Base-by-base conservation (phyloP, 371 early-diverging fungal species). In the Polyrhizophydium stewartii region DNA sequence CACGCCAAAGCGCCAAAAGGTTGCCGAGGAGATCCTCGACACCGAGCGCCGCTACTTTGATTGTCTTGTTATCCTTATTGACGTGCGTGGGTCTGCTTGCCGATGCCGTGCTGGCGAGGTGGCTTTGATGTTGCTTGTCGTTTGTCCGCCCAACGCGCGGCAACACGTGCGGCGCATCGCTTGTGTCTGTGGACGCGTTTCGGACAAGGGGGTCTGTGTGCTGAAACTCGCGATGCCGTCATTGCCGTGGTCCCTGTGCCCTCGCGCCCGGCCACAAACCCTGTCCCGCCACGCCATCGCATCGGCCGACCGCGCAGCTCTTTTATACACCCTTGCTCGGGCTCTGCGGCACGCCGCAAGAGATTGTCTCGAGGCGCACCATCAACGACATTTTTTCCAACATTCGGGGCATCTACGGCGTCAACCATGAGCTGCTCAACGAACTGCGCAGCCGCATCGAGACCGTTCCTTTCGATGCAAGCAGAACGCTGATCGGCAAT, bases 41-140 rank as follows among this genome's bases (percentile, higher is more conserved):
- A 88, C 87, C 0, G 89, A 89, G 70, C 72, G 78, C 10, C 84
- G 85, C 2, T 89, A 89, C 60, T 83, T 85, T 17, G 76, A 83
- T 22, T 79, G 75, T 12, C 66, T 89, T 51, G 65, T 72, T 40
- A 74, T 78, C 17, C 66, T 88, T 31, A 21, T 1, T 65, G 50
- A 58, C 9, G 21, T 30, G 12, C 35, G 3, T 35, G 3, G 35
- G 7, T 13, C 35, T 13, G 7, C 13, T 41, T 46, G 51, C 19
- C 21, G 31, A 37, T 37, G 7, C 16, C 16, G 22, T 47, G 49
- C 22, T 25, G 28, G 43, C 43, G 16, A 43, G n/a, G n/a, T 43
- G 17, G n/a, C 43, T 17, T 43, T 17, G 43, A 16, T 43, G n/a
- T 17, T n/a, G 17, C 43, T 43, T 43, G 16, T 43, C 43, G 43